These are phyloP conservation scores for Rasamsonia emersonii DNA, from an alignment of 2,329 filamentous ascomycete genomes.

Conservation along the genomic window DNA sequence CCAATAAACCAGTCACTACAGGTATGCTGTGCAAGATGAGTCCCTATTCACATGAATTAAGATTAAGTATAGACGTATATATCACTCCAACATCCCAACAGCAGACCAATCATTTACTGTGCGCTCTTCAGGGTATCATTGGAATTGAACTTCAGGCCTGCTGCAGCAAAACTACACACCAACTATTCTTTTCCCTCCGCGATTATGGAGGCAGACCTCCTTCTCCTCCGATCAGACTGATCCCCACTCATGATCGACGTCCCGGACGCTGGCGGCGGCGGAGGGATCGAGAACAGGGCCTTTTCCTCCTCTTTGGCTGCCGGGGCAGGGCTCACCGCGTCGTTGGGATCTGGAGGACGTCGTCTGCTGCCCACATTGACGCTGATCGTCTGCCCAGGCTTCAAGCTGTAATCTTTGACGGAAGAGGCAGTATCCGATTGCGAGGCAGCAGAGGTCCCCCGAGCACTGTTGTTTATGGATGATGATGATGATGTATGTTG, in stretches of 20 bases:
- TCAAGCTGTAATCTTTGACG: slow-evolving; percentile 67
- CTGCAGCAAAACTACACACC: slow-evolving; percentile 7
- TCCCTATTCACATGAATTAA: too few species aligned
- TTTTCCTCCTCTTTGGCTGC: slow-evolving; percentile 31
- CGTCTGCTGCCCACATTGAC: slow-evolving; percentile 61
- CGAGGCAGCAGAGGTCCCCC: slow-evolving; percentile 21
- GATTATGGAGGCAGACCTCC: slow-evolving; percentile 44
- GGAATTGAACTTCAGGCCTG: slow-evolving; percentile 4
- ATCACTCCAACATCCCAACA: too few species aligned
- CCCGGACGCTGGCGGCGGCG: slow-evolving; percentile 47
- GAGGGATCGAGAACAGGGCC: slow-evolving; percentile 63
- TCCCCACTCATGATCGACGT: slow-evolving; percentile 45
- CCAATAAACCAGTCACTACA: too few species aligned
- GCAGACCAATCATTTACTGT: too few species aligned
- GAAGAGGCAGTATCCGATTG: slow-evolving; percentile 41
- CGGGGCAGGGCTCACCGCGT: slow-evolving; percentile 4
- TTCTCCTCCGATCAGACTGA: slow-evolving; percentile 51
- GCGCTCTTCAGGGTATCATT: too few species aligned
- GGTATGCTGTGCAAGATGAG: too few species aligned
- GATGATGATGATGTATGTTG: neutral
- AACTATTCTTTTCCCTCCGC: slow-evolving; percentile 27
- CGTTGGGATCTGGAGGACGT: slow-evolving; percentile 11
- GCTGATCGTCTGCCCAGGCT: slow-evolving; percentile 82
- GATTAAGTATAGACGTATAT: too few species aligned
- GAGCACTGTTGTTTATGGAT: slow-evolving; percentile 5